These are phyloP conservation scores for Gaertneriomyces semiglobifer DNA, from an alignment of 192 early-diverging fungal species.

Conservation along the genomic window DNA sequence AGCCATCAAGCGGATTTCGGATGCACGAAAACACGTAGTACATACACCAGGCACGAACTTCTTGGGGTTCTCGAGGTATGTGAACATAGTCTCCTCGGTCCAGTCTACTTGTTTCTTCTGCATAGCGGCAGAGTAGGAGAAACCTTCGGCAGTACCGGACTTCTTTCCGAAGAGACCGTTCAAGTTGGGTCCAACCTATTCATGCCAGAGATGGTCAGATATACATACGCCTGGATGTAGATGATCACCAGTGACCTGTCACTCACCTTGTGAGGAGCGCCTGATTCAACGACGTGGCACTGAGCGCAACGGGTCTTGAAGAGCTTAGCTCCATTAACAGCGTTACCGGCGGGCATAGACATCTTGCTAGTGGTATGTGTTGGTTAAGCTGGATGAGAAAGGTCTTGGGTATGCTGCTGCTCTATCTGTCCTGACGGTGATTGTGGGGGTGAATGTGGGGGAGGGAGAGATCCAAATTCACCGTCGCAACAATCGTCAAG, in stretches of 20 bases:
- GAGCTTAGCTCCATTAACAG: constrained; percentile 61
- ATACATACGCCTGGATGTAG: too few relatives aligned
- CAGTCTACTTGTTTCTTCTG: constrained; percentile 78
- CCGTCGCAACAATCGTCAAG: too few relatives aligned
- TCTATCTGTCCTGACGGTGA: too few relatives aligned
- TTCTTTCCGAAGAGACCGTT: constrained; percentile 87
- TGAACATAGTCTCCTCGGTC: constrained; percentile 87
- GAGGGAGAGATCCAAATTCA: too few relatives aligned
- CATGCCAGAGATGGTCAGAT: too few relatives aligned
- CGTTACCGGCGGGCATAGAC: constrained; percentile 26
- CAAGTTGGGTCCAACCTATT: constrained; percentile 93
- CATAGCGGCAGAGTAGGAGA: constrained; percentile 93
- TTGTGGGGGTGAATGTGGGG: too few relatives aligned
- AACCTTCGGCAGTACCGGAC: constrained; percentile 83
- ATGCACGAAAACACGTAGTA: not conserved
- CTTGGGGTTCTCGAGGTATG: constrained; percentile 98
- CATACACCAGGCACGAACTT: constrained; percentile 64
- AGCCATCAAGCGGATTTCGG: too few relatives aligned
- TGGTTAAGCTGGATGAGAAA: not conserved
- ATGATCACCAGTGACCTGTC: too few relatives aligned
- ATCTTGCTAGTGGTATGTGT: not conserved
- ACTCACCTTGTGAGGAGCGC: too few relatives aligned
- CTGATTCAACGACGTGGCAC: constrained; percentile 89
- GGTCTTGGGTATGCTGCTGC: too few relatives aligned
- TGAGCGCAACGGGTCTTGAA: constrained; percentile 99